phyloP scores from a whole-genome alignment of 306 rosid genomes.

The Cicer pinnatifidum region DNA sequence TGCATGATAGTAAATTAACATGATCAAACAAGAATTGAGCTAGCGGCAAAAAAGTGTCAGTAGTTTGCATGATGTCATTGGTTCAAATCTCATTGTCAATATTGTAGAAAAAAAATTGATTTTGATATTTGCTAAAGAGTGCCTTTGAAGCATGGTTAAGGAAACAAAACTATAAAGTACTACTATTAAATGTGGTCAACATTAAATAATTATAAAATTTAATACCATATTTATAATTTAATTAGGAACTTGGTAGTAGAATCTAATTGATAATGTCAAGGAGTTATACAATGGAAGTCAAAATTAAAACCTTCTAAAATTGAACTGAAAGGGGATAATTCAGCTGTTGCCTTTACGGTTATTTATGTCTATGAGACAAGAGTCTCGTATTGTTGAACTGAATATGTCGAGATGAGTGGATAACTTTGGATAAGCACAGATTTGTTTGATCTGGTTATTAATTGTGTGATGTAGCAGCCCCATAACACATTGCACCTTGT shows the following conservation, averaged over 20 bases:
- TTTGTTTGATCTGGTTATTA: not conserved
- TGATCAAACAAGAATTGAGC: conserved; percentile 5
- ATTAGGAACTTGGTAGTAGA: conserved; percentile 1
- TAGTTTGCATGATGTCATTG: not conserved
- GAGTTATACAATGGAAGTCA: conserved; percentile 10
- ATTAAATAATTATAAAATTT: not conserved
- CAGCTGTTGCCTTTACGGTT: not conserved
- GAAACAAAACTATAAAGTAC: not conserved
- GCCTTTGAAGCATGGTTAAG: not conserved
- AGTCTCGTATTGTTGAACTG: not conserved
- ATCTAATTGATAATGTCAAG: not conserved
- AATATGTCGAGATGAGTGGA: conserved; percentile 12
- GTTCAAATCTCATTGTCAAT: not conserved
- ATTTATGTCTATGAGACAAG: not conserved
- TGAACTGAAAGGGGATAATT: conserved; percentile 25
- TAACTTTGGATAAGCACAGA: conserved; percentile 12
- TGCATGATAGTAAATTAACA: not conserved
- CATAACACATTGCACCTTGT: not conserved
- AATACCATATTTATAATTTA: not conserved
- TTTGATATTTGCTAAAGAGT: not conserved
- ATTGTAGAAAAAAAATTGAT: not conserved
- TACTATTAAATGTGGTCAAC: not conserved
- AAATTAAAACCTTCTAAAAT: conserved; percentile 10
- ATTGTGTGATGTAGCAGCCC: not conserved
- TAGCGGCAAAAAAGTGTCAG: not conserved